These are phyloP conservation scores for Colletotrichum orchidophilum DNA, from an alignment of 2,329 filamentous ascomycete genomes.

Conservation along the genomic window DNA sequence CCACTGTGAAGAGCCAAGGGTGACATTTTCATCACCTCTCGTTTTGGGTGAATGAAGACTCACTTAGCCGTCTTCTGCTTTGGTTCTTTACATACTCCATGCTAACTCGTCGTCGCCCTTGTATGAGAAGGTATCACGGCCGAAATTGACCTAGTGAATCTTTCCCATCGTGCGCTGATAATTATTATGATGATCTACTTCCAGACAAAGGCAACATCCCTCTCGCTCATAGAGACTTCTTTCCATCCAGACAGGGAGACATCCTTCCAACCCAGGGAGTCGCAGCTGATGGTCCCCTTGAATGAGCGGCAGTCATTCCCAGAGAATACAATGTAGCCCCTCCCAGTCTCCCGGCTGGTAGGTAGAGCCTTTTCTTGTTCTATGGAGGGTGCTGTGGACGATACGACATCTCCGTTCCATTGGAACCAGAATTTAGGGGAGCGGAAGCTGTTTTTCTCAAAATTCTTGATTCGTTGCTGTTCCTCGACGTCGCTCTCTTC, in stretches of 20 bases:
- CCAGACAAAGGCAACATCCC: constrained; percentile 19
- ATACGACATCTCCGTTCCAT: not conserved
- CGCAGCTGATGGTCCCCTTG: constrained; percentile 18
- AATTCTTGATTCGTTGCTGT: not conserved
- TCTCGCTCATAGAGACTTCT: constrained; percentile 18
- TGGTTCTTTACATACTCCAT: too few species aligned
- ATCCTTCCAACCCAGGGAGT: constrained; percentile 7
- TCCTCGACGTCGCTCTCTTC: not conserved
- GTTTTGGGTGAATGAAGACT: too few species aligned
- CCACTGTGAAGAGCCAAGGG: not conserved
- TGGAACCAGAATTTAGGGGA: constrained; percentile 31
- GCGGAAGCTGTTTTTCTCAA: constrained; percentile 29
- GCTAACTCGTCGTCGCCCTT: too few species aligned
- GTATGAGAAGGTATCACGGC: too few species aligned
- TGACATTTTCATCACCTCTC: too few species aligned
- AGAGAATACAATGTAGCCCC: constrained; percentile 25
- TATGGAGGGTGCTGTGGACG: not conserved
- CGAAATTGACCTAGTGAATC: too few species aligned
- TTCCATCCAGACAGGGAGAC: constrained; percentile 25
- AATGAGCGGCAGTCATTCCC: constrained; percentile 23
- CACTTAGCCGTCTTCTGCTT: too few species aligned
- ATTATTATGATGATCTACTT: not conserved
- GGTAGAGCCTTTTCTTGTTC: fast-evolving
- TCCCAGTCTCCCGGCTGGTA: not conserved
- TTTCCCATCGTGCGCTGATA: too few species aligned